Conservation (phyloP, 164 flowering plant genomes). For the Kalanchoe fedtschenkoi region DNA sequence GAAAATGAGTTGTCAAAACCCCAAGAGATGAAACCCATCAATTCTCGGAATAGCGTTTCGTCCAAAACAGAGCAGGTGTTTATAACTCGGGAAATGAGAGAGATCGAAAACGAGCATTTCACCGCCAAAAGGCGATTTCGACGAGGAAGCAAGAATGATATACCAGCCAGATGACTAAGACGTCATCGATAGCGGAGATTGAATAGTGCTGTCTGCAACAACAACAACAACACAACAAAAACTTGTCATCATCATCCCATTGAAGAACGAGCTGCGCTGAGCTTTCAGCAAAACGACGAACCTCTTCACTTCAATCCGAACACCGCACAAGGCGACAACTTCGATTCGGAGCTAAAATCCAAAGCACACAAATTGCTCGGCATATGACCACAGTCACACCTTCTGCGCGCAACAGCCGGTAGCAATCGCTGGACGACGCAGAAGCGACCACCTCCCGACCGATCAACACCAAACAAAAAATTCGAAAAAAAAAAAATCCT, state of each 20-base stretch:
- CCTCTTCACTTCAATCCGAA: not conserved
- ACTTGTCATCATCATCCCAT: not conserved
- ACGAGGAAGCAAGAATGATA: slow-evolving; percentile 16
- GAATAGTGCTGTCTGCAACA: not conserved
- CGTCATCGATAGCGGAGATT: too few relatives aligned
- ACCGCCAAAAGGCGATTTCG: slow-evolving; percentile 26
- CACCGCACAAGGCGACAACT: not conserved
- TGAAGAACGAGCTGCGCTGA: not conserved
- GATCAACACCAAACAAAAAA: not conserved
- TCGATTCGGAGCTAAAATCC: not conserved
- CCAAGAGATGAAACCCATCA: slow-evolving; percentile 29
- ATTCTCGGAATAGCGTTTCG: slow-evolving; percentile 5
- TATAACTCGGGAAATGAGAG: slow-evolving; percentile 9
- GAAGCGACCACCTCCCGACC: not conserved
- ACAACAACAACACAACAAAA: not conserved
- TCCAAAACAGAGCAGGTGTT: slow-evolving; percentile 8
- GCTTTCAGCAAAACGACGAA: not conserved
- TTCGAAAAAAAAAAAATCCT: not conserved
- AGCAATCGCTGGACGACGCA: not conserved
- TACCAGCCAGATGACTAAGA: too few relatives aligned
- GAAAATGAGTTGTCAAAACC: slow-evolving; percentile 13
- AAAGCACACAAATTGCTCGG: not conserved
- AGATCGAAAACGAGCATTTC: slow-evolving; percentile 42
- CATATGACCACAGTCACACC: not conserved
- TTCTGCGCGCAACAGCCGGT: not conserved